Conservation (phyloP, 2,329 filamentous ascomycete genomes). For the Dichotomopilus funicola region DNA sequence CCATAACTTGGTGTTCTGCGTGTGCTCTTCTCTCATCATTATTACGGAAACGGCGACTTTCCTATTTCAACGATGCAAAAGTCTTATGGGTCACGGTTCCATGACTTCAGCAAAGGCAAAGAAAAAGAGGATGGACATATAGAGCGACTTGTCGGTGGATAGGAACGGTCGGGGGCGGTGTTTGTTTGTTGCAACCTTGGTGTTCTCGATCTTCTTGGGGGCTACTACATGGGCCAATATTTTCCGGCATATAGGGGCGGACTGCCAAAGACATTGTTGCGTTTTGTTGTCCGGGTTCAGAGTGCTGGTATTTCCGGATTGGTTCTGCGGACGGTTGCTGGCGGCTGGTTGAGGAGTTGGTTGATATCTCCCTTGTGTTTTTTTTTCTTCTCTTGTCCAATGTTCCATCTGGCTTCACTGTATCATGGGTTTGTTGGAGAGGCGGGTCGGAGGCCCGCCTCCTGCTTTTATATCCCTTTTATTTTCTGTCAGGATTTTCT, state of each 20-base stretch:
- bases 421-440: conserved; percentile 19
- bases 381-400: conserved; percentile 9
- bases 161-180: background rate
- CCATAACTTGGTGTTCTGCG: conserved; percentile 27
- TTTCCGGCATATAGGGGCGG: conserved; percentile 25
- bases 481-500: conserved; percentile 14
- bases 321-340: background rate
- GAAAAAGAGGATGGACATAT: conserved; percentile 45
- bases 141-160: conserved; percentile 35
- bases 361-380: conserved; percentile 20
- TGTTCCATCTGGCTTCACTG: conserved; percentile 22
- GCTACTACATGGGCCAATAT: conserved; percentile 30
- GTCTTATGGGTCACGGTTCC: conserved; percentile 39
- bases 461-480: conserved; percentile 14
- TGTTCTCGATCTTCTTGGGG: conserved; percentile 20
- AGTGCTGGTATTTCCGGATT: conserved; percentile 18
- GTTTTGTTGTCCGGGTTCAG: conserved; percentile 25
- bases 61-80: conserved; percentile 33
- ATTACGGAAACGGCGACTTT: conserved; percentile 31
- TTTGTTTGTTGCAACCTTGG: conserved; percentile 16
- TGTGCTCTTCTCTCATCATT: conserved; percentile 23
- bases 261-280: conserved; percentile 22
- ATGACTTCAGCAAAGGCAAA: conserved; percentile 38
- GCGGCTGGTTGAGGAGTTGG: conserved; percentile 32
- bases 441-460: conserved; percentile 8